These are phyloP conservation scores for Nymphaea colorata DNA, from an alignment of 164 flowering plant genomes.

Conservation along the genomic window DNA sequence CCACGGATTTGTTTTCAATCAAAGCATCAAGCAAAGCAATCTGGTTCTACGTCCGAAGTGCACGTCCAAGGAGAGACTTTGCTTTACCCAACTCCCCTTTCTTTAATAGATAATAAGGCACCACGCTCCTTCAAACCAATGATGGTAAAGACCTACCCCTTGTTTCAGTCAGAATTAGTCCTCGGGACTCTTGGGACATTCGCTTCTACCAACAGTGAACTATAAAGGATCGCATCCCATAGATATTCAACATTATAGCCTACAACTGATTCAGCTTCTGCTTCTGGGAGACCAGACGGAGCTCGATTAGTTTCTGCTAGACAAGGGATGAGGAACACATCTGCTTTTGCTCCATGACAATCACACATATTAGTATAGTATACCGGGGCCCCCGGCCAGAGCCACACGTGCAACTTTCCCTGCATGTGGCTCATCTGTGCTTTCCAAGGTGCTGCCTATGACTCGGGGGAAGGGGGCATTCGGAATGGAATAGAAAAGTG, in stretches of 20 bases:
- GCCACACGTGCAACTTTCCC: conserved; percentile 7
- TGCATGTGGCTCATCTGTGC: conserved; percentile 7
- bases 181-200: conserved; percentile 3
- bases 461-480: no score
- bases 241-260: conserved; percentile 19
- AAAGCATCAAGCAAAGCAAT: conserved; percentile 1
- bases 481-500: no score
- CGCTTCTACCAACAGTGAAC: conserved; percentile 1
- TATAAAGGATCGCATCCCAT: conserved; percentile 4
- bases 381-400: conserved; percentile 6
- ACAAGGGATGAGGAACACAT: conserved; percentile 13
- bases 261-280: conserved; percentile 18
- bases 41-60: conserved; percentile 1
- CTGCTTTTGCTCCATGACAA: conserved; percentile 5
- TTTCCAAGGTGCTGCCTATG: conserved; percentile 1
- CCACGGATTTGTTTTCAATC: neutral
- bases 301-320: conserved; percentile 19
- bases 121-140: neutral
- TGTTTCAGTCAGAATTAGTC: conserved; percentile 5
- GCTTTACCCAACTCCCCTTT: conserved; percentile 1
- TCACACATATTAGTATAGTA: conserved; percentile 6
- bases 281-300: conserved; percentile 18
- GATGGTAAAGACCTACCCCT: conserved; percentile 5
- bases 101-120: conserved; percentile 2
- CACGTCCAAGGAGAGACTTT: neutral